Conservation (phyloP, 305 asterid species). For the Fraxinus baroniana region DNA sequence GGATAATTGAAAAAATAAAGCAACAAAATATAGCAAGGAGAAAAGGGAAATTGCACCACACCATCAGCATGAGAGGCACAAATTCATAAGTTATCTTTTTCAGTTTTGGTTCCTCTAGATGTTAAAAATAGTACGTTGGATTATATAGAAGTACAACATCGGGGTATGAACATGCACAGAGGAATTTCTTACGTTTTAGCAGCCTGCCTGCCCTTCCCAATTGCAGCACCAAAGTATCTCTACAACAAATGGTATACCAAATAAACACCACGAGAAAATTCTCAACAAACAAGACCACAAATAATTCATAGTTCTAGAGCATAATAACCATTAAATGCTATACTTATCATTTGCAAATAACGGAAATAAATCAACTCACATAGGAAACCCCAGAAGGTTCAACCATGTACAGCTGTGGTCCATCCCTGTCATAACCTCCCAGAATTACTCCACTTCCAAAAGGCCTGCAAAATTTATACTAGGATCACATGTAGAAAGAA, state of each 20-base stretch:
- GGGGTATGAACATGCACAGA: neutral
- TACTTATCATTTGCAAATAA: constrained; percentile 1
- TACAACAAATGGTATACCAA: constrained; percentile 22
- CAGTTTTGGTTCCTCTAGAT: neutral
- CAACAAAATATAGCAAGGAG: neutral
- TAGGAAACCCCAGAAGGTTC: constrained; percentile 91
- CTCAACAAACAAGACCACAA: neutral
- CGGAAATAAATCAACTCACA: constrained; percentile 45
- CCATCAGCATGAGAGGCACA: neutral
- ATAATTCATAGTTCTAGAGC: neutral
- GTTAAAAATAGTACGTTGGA: neutral
- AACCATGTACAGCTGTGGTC: constrained; percentile 89
- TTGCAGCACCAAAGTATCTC: constrained; percentile 72
- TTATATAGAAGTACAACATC: neutral
- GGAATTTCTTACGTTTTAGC: constrained; percentile 56
- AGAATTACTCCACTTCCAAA: constrained; percentile 94
- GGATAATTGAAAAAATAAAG: neutral
- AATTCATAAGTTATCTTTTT: neutral
- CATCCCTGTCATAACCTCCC: constrained; percentile 98
- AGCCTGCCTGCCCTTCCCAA: constrained; percentile 51
- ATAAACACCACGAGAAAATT: neutral
- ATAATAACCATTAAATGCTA: neutral
- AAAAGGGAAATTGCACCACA: neutral
- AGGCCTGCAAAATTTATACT: constrained; percentile 54
- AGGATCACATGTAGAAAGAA: constrained; percentile 17